These are phyloP conservation scores for Chaetomium strumarium DNA, from an alignment of 2,329 filamentous ascomycete species.

Conservation along the genomic window DNA sequence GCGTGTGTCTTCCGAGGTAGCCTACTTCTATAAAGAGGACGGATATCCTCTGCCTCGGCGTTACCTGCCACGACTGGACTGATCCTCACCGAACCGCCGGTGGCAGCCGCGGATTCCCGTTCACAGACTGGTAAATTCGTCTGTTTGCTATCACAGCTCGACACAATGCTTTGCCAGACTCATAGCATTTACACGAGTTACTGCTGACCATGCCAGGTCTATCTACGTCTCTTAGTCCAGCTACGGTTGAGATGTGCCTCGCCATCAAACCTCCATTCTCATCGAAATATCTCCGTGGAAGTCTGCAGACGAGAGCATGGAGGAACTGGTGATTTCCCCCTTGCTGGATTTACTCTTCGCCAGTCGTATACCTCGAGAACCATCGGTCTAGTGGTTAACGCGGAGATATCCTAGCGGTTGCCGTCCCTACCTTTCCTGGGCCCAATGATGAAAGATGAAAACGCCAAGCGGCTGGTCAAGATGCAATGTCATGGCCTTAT, in stretches of 20 bases:
- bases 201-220: background rate
- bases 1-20: too few species aligned
- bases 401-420: slow-evolving; percentile 81
- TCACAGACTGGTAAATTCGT: too few species aligned
- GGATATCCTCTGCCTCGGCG: too few species aligned
- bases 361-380: slow-evolving; percentile 89
- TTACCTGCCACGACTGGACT: too few species aligned
- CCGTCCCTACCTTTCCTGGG: slow-evolving; percentile 14
- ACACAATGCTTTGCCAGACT: background rate
- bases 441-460: background rate
- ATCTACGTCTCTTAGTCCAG: background rate
- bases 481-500: background rate
- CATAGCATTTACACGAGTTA: too few species aligned
- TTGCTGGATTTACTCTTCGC: slow-evolving; percentile 66
- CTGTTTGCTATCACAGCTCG: too few species aligned
- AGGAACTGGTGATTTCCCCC: slow-evolving; percentile 41
- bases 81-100: too few species aligned
- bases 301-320: slow-evolving; percentile 73
- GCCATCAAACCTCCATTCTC: slow-evolving; percentile 78
- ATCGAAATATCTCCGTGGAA: slow-evolving; percentile 58
- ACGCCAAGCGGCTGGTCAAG: background rate
- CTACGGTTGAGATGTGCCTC: slow-evolving; percentile 56
- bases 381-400: slow-evolving; percentile 65
- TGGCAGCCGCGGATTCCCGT: too few species aligned
- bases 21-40: too few species aligned